Base-by-base conservation (phyloP, 148 eudicot species). In the Salicornia ramosissima region DNA sequence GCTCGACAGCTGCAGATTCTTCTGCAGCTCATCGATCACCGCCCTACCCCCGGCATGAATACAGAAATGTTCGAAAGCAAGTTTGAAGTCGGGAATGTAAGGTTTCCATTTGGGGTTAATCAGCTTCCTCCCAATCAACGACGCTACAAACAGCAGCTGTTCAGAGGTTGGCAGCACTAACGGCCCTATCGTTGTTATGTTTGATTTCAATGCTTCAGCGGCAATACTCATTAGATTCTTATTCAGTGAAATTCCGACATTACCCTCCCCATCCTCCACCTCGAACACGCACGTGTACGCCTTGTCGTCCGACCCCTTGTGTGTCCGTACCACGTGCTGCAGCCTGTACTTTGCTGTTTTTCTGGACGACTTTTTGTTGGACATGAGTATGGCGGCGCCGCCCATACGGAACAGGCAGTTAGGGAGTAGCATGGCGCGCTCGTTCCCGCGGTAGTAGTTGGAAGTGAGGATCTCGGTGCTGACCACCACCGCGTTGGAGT, bases 21-120 rank as follows among this genome's bases (percentile, higher is more conserved):
- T 85, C 77, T 85, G 84, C 15, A 85, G 83, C 81, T 83, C 84
- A 29, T 82, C 84, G 18, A 85, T 83, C 24, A 85, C 86, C 0
- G 88, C 86, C 21, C 86, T 25, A 1, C 88, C 88, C 1, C 88
- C 88, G 0, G 88, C 86, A 7, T 85, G 88, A 16, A 85, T 74
- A 67, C 88, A 85, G 63, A 85, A 85, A 64, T 85, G 88, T 45
- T 85, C 88, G 26, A 85, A 83, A 15, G 86, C 88, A 26, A 72
- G 73, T 46, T 78, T 82, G 75, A 85, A 85, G 56, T 85, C 80
- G 0, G 88, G 88, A 8, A 83, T 69, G 46, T 83, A 85, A 0
- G 82, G 69, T 60, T 80, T 82, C 66, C 64, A 29, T 18, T 72
- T 70, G 0, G 78, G 52, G 59, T 77, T 68, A 10, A 80, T 12